Conservation (phyloP, 441 rosid species). For the Raphanus hybrid region DNA sequence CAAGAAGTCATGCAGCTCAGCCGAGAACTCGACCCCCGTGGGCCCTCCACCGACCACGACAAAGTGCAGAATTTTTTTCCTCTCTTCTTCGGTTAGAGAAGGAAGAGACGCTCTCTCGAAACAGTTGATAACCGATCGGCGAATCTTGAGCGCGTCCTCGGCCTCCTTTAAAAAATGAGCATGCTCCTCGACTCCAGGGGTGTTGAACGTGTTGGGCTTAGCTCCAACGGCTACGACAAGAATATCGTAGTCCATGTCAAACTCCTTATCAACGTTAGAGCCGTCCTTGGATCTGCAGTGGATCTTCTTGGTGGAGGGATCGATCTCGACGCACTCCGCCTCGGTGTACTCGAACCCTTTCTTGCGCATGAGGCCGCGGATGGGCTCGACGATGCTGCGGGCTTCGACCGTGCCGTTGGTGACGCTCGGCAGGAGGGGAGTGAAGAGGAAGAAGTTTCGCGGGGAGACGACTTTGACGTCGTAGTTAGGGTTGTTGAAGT, state of each 20-base stretch:
- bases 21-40: constrained; percentile 73
- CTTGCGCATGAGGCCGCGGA: constrained; percentile 60
- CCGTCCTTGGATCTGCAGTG: constrained; percentile 50
- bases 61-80: constrained; percentile 62
- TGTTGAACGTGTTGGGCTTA: constrained; percentile 62
- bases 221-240: constrained; percentile 64
- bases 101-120: constrained; percentile 70
- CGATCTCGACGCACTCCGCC: constrained; percentile 63
- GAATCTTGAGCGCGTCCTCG: constrained; percentile 61
- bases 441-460: constrained; percentile 68
- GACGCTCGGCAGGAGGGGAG: constrained; percentile 68
- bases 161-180: constrained; percentile 67
- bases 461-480: constrained; percentile 67
- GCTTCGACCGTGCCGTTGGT: constrained; percentile 76
- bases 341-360: constrained; percentile 53
- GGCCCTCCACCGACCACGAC: constrained; percentile 79
- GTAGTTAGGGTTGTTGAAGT: constrained; percentile 50
- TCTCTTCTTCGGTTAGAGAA: constrained; percentile 57
- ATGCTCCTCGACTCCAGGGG: constrained; percentile 65
- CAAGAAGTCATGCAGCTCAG: constrained; percentile 66
- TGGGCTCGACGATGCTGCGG: constrained; percentile 71
- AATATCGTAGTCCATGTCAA: constrained; percentile 60
- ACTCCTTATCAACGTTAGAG: constrained; percentile 52
- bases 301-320: constrained; percentile 50
- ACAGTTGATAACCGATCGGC: constrained; percentile 59